Conservation (phyloP, 2,329 filamentous ascomycete genomes). For the Fusarium tupiense region DNA sequence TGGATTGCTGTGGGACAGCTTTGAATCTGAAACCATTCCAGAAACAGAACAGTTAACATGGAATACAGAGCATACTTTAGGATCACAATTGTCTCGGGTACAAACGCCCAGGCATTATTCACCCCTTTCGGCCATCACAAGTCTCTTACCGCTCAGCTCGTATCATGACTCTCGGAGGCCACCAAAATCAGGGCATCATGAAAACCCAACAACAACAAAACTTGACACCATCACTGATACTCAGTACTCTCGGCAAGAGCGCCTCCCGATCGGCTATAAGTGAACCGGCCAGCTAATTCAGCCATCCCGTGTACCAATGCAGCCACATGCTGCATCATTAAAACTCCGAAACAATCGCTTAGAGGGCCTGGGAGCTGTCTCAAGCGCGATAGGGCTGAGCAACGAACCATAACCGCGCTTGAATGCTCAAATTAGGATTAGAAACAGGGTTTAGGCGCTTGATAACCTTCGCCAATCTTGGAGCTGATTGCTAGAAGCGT, state of each 20-base stretch:
- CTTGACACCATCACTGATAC: neutral
- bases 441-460: neutral
- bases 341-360: constrained; percentile 6
- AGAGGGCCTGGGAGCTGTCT: neutral
- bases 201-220: neutral
- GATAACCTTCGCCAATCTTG: neutral
- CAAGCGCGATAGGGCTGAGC: constrained; percentile 11
- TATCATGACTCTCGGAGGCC: neutral
- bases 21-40: neutral
- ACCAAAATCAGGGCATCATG: constrained; percentile 4
- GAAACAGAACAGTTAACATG: neutral
- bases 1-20: neutral
- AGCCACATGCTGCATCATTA: constrained; percentile 1
- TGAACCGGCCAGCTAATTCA: neutral
- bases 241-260: neutral
- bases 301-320: constrained; percentile 23
- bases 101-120: neutral
- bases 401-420: constrained; percentile 3
- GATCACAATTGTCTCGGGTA: neutral
- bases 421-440: constrained; percentile 14
- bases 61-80: neutral
- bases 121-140: neutral
- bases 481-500: neutral
- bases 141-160: neutral
- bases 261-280: neutral